Conservation (phyloP, 2,329 filamentous ascomycete species). For the Chaetoscypha palmicola region DNA sequence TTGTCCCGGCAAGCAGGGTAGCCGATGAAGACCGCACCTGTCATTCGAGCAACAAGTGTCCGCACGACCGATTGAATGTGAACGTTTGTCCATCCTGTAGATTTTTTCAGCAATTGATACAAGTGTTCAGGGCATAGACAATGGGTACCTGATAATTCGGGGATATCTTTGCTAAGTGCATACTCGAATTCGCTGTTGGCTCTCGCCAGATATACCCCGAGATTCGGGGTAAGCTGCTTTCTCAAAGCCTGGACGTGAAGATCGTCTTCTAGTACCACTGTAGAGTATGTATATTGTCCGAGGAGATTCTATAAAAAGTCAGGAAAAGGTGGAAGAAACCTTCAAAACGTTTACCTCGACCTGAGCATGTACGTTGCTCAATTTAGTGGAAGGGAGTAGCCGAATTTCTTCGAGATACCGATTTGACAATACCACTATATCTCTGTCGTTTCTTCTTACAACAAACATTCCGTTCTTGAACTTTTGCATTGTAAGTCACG, state of each 20-base stretch:
- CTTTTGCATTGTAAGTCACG: no score
- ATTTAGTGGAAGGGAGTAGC: not conserved
- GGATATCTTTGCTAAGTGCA: not conserved
- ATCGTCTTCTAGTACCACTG: not conserved
- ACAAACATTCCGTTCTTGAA: not conserved
- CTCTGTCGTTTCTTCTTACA: not conserved
- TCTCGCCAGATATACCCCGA: not conserved
- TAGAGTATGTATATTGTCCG: constrained; percentile 1
- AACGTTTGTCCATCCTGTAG: constrained; percentile 2
- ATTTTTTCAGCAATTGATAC: no score
- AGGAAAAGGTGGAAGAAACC: no score
- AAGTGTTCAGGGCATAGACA: no score
- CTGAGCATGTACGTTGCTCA: not conserved
- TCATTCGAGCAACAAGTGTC: constrained; percentile 13
- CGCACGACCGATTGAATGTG: not conserved
- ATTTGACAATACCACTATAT: constrained; percentile 1
- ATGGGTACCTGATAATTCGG: not conserved
- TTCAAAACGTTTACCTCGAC: not conserved
- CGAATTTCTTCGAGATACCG: not conserved
- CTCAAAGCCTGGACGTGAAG: not conserved
- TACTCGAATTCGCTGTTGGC: not conserved
- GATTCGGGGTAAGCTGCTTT: constrained; percentile 6
- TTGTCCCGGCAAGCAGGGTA: not conserved
- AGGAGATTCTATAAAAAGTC: constrained; percentile 5
- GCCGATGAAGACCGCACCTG: constrained; percentile 6